Evolutionary conservation across 2,329 filamentous ascomycete species (phyloP).

Genomic region (Epichloe bromicola): DNA sequence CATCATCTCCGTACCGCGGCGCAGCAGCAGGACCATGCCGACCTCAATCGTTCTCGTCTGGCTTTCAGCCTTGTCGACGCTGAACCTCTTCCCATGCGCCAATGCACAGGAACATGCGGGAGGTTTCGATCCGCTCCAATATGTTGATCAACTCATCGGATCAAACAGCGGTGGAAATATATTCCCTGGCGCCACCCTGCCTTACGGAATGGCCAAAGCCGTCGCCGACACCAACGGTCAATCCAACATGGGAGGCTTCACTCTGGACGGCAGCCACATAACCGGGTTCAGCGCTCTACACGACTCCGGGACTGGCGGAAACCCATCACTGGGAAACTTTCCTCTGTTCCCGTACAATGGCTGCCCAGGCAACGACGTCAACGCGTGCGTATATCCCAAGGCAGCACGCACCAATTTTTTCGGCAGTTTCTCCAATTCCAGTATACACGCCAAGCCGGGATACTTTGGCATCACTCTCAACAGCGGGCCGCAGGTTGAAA

Average conservation of each 20-base stretch:
- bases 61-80: neutral
- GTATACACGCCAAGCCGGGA: conserved; percentile 45
- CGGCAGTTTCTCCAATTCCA: conserved; percentile 34
- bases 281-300: conserved; percentile 46
- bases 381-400: conserved; percentile 48
- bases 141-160: conserved; percentile 26
- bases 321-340: conserved; percentile 57
- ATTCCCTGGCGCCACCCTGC: conserved; percentile 29
- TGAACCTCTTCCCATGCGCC: neutral
- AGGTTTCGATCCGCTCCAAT: conserved; percentile 12
- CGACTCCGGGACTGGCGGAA: conserved; percentile 43
- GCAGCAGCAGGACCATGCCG: neutral
- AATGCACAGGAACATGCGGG: neutral
- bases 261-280: conserved; percentile 34
- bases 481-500: conserved; percentile 47
- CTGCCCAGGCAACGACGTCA: conserved; percentile 47
- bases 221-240: conserved; percentile 31
- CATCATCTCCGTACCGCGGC: no score
- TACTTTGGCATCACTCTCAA: conserved; percentile 51
- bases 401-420: conserved; percentile 22
- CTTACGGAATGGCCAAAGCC: conserved; percentile 41
- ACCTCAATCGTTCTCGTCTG: neutral
- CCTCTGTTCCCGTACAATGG: conserved; percentile 55
- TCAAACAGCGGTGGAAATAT: conserved; percentile 24
- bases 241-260: conserved; percentile 42